These are phyloP conservation scores for Lepidium africanum DNA, from an alignment of 345 rosid genomes.

Conservation along the genomic window DNA sequence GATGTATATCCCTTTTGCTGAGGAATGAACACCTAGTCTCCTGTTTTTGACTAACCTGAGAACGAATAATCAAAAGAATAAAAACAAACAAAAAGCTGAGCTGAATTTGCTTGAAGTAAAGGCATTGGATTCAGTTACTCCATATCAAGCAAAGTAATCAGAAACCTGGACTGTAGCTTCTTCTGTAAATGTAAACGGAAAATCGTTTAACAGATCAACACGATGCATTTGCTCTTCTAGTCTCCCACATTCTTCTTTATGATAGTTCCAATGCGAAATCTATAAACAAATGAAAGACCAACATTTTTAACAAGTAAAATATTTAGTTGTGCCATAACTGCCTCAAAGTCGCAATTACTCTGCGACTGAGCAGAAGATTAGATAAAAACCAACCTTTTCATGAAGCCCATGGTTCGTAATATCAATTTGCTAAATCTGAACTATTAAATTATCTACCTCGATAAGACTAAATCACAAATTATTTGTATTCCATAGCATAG, in stretches of 20 bases:
- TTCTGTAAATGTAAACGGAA: slow-evolving; percentile 65
- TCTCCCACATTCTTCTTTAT: slow-evolving; percentile 78
- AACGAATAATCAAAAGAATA: background rate
- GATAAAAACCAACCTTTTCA: background rate
- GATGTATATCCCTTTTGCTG: slow-evolving; percentile 54
- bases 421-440: background rate
- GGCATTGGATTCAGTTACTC: background rate
- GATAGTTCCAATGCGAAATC: slow-evolving; percentile 69
- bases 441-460: background rate
- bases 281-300: slow-evolving; percentile 6
- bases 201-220: slow-evolving; percentile 50
- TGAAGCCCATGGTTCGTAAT: background rate
- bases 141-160: background rate
- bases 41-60: slow-evolving; percentile 42
- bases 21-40: slow-evolving; percentile 70
- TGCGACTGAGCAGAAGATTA: background rate
- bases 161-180: slow-evolving; percentile 62
- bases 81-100: background rate
- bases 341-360: background rate
- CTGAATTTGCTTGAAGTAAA: background rate
- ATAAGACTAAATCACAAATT: background rate
- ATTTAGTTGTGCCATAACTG: background rate
- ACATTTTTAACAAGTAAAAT: background rate
- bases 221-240: slow-evolving; percentile 72
- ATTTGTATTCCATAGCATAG: background rate